Evolutionary conservation across 495 filamentous ascomycete species (phyloP).

Genomic region (Xylaria palmicola): DNA sequence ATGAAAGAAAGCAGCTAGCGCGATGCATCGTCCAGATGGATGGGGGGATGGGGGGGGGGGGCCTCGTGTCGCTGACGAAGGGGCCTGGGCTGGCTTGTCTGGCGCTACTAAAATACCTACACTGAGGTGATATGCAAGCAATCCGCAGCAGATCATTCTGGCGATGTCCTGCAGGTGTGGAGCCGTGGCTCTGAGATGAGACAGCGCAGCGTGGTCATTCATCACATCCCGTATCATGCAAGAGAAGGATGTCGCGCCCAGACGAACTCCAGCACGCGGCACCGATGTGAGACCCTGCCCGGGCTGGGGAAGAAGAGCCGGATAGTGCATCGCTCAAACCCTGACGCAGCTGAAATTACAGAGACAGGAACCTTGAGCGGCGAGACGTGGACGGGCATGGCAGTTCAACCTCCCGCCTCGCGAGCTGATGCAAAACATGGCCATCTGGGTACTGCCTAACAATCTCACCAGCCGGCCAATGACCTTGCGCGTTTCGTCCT

Average conservation of each 20-base stretch:
- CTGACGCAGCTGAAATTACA: background rate
- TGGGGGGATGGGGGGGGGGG: background rate
- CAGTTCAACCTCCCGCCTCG: background rate
- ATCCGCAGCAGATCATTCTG: slow-evolving; percentile 11
- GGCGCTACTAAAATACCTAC: background rate
- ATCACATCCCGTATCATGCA: slow-evolving; percentile 15
- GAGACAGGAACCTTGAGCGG: background rate
- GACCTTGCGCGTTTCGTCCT: background rate
- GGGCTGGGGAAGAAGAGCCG: slow-evolving; percentile 14
- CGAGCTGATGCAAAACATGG: slow-evolving; percentile 14
- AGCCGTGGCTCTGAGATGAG: slow-evolving; percentile 1
- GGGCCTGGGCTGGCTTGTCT: background rate
- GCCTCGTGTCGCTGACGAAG: background rate
- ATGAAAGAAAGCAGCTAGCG: background rate
- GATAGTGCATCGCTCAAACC: slow-evolving; percentile 12
- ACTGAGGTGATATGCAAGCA: slow-evolving; percentile 5
- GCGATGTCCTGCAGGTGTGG: slow-evolving; percentile 8
- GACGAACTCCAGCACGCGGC: background rate
- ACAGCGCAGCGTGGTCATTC: slow-evolving; percentile 7
- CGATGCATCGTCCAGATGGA: background rate
- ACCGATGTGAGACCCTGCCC: slow-evolving; percentile 4
- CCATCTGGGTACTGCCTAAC: slow-evolving; percentile 8
- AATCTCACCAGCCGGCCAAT: slow-evolving; percentile 7
- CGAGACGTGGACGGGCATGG: no score
- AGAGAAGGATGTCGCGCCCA: background rate